Evolutionary conservation across 768 basidiomycete species (phyloP).

Genomic region (Leccinum disarticulatum): DNA sequence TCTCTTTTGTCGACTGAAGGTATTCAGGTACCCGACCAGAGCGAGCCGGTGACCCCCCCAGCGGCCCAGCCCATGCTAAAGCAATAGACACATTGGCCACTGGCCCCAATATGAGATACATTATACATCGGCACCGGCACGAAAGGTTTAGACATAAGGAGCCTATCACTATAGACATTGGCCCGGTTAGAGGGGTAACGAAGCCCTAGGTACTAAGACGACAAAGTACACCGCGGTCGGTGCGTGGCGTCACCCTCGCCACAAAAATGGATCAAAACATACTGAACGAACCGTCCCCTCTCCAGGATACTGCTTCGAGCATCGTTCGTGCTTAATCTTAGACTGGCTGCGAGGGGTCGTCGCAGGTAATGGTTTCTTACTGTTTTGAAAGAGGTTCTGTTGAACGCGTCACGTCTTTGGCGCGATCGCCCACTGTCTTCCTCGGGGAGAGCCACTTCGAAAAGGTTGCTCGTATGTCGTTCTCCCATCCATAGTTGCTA

Average conservation of each 20-base stretch:
- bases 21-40: too few species aligned
- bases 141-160: too few species aligned
- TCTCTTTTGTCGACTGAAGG: too few species aligned
- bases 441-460: constrained; percentile 54
- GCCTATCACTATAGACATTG: too few species aligned
- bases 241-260: constrained; percentile 17
- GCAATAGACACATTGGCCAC: too few species aligned
- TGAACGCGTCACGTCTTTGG: constrained; percentile 19
- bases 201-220: constrained; percentile 36
- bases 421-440: constrained; percentile 49
- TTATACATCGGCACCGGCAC: too few species aligned
- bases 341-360: constrained; percentile 41
- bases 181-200: too few species aligned
- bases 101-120: too few species aligned
- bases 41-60: too few species aligned
- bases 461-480: constrained; percentile 42
- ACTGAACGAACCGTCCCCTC: neutral
- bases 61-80: too few species aligned
- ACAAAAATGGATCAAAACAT: too few species aligned
- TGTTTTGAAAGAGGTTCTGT: neutral
- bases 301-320: constrained; percentile 60
- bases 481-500: neutral
- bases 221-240: constrained; percentile 45
- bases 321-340: constrained; percentile 43
- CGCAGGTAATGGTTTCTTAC: constrained; percentile 33